phyloP scores from a whole-genome alignment of 2,329 filamentous ascomycete genomes.

The Myriosclerotinia duriaeana region DNA sequence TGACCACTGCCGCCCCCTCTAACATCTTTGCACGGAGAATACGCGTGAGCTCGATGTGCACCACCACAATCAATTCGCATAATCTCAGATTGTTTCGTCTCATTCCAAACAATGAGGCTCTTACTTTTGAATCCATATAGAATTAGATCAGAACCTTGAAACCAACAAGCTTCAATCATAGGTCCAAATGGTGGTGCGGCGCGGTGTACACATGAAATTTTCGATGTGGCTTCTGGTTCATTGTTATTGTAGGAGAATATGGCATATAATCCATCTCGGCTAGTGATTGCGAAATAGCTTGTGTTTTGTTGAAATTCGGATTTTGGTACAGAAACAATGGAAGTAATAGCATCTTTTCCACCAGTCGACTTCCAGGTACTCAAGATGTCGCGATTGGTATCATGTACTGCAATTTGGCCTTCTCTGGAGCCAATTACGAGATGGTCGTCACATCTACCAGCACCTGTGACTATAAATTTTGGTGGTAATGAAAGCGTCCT shows the following conservation, averaged over 20 bases:
- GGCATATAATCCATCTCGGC: constrained; percentile 73
- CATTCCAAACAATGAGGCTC: constrained; percentile 79
- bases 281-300: constrained; percentile 67
- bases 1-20: constrained; percentile 44
- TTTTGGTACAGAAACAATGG: constrained; percentile 52
- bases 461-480: constrained; percentile 52
- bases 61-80: constrained; percentile 79
- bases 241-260: constrained; percentile 48
- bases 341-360: constrained; percentile 65
- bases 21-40: constrained; percentile 31
- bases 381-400: constrained; percentile 25
- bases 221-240: constrained; percentile 22
- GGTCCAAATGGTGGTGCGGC: constrained; percentile 69
- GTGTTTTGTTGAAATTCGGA: constrained; percentile 40
- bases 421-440: constrained; percentile 56
- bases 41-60: constrained; percentile 75
- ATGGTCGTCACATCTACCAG: constrained; percentile 44
- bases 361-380: constrained; percentile 26
- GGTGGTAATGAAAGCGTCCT: constrained; percentile 38
- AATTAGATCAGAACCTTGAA: constrained; percentile 59
- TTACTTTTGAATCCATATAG: constrained; percentile 80
- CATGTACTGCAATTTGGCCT: constrained; percentile 54
- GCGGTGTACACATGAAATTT: constrained; percentile 58
- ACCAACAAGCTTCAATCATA: constrained; percentile 71
- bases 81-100: constrained; percentile 66